Base-by-base conservation (phyloP, 768 basidiomycete species). In the Collybia sp. region DNA sequence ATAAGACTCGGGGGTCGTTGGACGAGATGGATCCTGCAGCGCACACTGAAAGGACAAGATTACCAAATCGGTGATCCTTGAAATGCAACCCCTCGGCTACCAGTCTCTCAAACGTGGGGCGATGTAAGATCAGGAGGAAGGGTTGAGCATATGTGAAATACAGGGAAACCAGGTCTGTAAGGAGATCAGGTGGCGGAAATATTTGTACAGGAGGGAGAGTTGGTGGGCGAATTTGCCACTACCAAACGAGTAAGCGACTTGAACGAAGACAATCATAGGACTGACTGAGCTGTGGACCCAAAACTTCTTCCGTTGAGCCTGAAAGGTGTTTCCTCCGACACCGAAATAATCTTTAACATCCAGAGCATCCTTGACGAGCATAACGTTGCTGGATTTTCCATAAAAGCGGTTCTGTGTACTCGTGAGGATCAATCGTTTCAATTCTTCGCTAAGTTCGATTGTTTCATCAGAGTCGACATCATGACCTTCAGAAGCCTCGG, bases 101-200 rank as follows among this genome's bases (percentile, higher is more conserved):
- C 18, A 72, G 67, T 30, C 63, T 62, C 35, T 82, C 73, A 50
- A 93, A 92, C 12, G 79, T 79, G 0, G 82, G 81, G 0, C 81
- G 76, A 56, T 93, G 90, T 2, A 95, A 65, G 8, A 93, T 61
- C 0, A 88, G 88, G 2, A 73, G 51, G 37, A 72, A 60, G 9
- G 63, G 47, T 48, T 88, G 82, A 42, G 74, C 46, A 31, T 72
- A 53, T 0, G 58, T 57, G 53, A 91, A 92, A 56, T 81, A 90
- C 3, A 79, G 60, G 13, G 73, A 63, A 40, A 88, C 63, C 19
- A 92, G 68, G 2, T 52, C 46, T 11, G 53, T 53, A 12, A 79
- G 63, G 11, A 92, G 65, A 42, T 77, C 73, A 2, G 53, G 51
- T 2, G 75, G 71, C 1, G 81, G 82, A 48, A 73, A 83, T 15